These are phyloP conservation scores for Spirogloea muscicola DNA, from an alignment of 139 green algal genomes.

Conservation along the genomic window DNA sequence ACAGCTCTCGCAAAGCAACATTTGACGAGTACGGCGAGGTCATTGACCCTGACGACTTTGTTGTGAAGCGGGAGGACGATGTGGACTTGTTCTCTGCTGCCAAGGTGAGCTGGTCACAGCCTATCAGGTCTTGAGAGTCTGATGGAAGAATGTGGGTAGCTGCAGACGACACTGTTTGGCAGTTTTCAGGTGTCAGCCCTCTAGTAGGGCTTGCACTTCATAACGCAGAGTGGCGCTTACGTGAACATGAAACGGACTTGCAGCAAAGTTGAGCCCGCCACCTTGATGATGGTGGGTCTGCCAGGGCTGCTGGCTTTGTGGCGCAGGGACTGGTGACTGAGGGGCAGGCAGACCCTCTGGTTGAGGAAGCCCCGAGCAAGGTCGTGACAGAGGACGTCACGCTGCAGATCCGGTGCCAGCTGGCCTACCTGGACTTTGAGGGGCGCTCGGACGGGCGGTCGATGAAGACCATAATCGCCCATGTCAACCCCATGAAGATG, in stretches of 20 bases:
- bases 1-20: no score
- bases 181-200: no score
- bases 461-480: constrained; percentile 26
- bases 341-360: neutral
- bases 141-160: no score
- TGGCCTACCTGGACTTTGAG: constrained; percentile 31
- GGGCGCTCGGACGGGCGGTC: constrained; percentile 21
- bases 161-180: no score
- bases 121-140: no score
- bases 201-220: no score
- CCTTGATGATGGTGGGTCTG: neutral
- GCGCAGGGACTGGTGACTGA: neutral
- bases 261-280: no score
- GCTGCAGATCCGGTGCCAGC: constrained; percentile 15
- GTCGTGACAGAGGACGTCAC: neutral
- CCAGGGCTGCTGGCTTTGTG: neutral
- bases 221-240: no score
- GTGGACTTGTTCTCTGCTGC: no score
- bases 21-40: constrained; percentile 42
- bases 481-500: constrained; percentile 21
- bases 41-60: constrained; percentile 28
- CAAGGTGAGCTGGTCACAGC: no score
- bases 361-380: neutral
- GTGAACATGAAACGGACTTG: no score
- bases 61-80: neutral